phyloP scores from a whole-genome alignment of 352 stramenopile species.

The Pythium dissotocum region DNA sequence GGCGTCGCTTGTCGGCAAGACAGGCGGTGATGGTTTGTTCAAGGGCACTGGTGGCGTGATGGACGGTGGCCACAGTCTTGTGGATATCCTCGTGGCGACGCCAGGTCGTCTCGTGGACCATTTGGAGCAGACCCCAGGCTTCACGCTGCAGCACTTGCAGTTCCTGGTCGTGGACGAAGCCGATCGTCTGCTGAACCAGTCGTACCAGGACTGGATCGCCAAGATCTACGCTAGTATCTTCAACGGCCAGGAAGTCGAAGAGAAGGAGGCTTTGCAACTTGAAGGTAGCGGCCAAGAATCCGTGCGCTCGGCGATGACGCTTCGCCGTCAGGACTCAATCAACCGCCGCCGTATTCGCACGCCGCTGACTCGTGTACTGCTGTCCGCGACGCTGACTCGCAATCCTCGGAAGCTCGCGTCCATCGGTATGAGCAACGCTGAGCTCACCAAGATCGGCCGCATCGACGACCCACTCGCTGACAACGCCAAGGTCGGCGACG shows the following conservation, averaged over 20 bases:
- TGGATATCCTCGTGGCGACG: constrained; percentile 98
- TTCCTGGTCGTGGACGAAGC: constrained; percentile 98
- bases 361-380: constrained; percentile 93
- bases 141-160: constrained; percentile 96
- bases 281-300: constrained; percentile 6
- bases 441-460: constrained; percentile 89
- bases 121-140: constrained; percentile 95
- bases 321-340: constrained; percentile 75
- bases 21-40: constrained; percentile 35
- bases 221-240: constrained; percentile 91
- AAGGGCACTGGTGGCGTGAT: constrained; percentile 34
- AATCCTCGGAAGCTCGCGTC: constrained; percentile 96
- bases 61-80: constrained; percentile 71
- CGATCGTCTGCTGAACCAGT: constrained; percentile 96
- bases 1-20: constrained; percentile 52
- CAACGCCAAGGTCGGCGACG: constrained; percentile 59
- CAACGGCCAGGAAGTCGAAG: constrained; percentile 55
- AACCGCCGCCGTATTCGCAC: constrained; percentile 75
- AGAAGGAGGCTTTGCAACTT: constrained; percentile 24
- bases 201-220: constrained; percentile 97
- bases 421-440: constrained; percentile 94
- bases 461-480: constrained; percentile 61
- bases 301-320: constrained; percentile 43
- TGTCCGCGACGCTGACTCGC: constrained; percentile 97
- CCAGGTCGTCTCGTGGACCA: constrained; percentile 97